Conservation (phyloP, 208 protist genomes). For the Leishmania aethiopica region DNA sequence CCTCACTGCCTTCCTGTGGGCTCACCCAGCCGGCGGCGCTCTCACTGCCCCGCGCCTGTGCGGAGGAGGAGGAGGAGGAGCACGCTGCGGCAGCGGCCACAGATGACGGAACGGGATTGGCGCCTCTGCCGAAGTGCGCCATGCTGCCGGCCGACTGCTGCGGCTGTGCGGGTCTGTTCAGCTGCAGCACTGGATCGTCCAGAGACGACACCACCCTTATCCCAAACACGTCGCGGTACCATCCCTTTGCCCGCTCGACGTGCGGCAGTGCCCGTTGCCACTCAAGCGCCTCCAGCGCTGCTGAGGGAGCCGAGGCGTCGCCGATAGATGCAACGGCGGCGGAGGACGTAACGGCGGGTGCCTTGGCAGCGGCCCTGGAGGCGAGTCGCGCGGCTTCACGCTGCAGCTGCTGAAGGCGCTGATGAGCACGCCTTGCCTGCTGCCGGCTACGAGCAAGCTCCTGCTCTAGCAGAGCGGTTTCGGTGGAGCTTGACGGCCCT, state of each 20-base stretch:
- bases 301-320: neutral
- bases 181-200: conserved; percentile 9
- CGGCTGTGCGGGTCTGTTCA: conserved; percentile 22
- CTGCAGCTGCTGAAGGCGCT: conserved; percentile 36
- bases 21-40: neutral
- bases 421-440: conserved; percentile 24
- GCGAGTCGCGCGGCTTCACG: conserved; percentile 38
- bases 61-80: neutral
- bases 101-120: conserved; percentile 10
- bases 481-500: neutral
- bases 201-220: conserved; percentile 33
- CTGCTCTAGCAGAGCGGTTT: conserved; percentile 22
- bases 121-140: conserved; percentile 19
- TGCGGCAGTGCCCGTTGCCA: conserved; percentile 35
- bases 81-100: neutral
- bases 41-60: neutral
- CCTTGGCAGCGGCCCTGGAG: neutral
- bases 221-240: conserved; percentile 58
- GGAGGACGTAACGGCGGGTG: neutral
- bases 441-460: conserved; percentile 29
- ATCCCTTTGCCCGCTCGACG: conserved; percentile 43
- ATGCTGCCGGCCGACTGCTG: conserved; percentile 19
- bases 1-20: neutral
- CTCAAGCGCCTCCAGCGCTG: conserved; percentile 1
- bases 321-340: neutral